Evolutionary conservation across 148 eudicot genomes (phyloP), one percentile per base, ranked within the genome.

Genomic region (Vaccinium corymbosum): DNA sequence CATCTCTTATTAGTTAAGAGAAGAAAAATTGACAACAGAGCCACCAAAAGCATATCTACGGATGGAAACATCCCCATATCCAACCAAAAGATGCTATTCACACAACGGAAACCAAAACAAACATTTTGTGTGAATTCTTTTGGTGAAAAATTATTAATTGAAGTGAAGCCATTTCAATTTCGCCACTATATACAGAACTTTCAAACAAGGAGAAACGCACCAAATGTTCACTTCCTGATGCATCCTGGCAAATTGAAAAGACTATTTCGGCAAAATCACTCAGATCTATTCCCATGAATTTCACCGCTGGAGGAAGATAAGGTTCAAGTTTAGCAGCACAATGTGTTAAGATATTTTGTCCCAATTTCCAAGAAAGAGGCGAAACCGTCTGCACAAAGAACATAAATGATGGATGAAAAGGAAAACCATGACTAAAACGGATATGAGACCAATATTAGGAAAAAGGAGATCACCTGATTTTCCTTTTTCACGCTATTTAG

Each of bases 221-320:
- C 86, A 52, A 49, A 72, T 20, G 73, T 55, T 50, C 51, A n/a
- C 59, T 61, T 76, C 22, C 84, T 77, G 86, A 78, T 76, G 84
- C 76, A 80, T 80, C 77, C 75, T 89, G 84, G 84, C 89, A 93
- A 35, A 92, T 85, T n/a, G 87, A 91, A 84, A 85, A 32, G 76
- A 94, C 89, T 83, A 92, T 80, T 12, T 94, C 95, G 78, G 89
- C 92, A 88, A 85, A 95, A 86, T 93, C 94, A 82, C 88, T 86
- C 48, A 87, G 25, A 79, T 83, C 80, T 48, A 79, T 78, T 57
- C 84, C 83, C 90, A 84, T 83, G 29, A 85, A 72, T 25, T 83
- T 74, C 83, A 92, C 84, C 48, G 90, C 88, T 85, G 88, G 86
- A 76, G 57, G 81, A 57, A 93, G 89, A 89, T 83, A 88, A 48